Percentiles rank a stretch among this genome's conserved stretches.
Conservation (phyloP, 2,329 filamentous ascomycete species). For the Stemphylium lycopersici region DNA sequence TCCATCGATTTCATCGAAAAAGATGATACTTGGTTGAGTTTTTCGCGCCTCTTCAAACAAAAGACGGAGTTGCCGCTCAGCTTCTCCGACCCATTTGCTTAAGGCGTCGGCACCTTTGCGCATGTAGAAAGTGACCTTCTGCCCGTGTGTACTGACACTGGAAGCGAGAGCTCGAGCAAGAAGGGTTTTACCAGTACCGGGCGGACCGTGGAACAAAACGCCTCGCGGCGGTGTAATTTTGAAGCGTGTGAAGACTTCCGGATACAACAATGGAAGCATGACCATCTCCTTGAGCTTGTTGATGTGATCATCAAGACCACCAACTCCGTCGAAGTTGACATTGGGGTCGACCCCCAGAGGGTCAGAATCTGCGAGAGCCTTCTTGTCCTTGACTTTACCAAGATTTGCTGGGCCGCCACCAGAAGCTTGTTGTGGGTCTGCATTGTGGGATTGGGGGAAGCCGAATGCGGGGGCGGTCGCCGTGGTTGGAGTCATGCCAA, state of each 20-base stretch:
- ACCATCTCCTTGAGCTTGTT: constrained; percentile 99
- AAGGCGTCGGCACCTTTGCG: constrained; percentile 96
- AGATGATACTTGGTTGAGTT: constrained; percentile 98
- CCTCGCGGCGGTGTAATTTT: constrained; percentile 93
- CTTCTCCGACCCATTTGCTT: constrained; percentile 99
- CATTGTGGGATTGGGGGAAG: constrained; percentile 63
- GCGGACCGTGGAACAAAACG: constrained; percentile 95
- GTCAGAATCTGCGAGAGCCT: constrained; percentile 90
- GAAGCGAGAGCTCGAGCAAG: constrained; percentile 91
- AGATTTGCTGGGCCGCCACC: constrained; percentile 78
- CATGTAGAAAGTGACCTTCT: constrained; percentile 99
- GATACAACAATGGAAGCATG: constrained; percentile 88
- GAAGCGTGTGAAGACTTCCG: constrained; percentile 89
- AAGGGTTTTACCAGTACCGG: constrained; percentile 97
- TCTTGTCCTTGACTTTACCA: constrained; percentile 91
- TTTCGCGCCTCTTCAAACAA: constrained; percentile 95
- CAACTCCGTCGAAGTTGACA: constrained; percentile 93
- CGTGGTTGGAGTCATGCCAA: constrained; percentile 68
- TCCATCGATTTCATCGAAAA: constrained; percentile 98
- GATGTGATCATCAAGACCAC: constrained; percentile 90
- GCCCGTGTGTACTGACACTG: constrained; percentile 83
- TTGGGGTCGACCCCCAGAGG: constrained; percentile 90
- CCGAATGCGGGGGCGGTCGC: constrained; percentile 58
- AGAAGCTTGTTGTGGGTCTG: constrained; percentile 60
- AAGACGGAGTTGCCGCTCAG: constrained; percentile 89